Conservation (phyloP, 2,329 filamentous ascomycete species). For the Epichloe sylvatica region DNA sequence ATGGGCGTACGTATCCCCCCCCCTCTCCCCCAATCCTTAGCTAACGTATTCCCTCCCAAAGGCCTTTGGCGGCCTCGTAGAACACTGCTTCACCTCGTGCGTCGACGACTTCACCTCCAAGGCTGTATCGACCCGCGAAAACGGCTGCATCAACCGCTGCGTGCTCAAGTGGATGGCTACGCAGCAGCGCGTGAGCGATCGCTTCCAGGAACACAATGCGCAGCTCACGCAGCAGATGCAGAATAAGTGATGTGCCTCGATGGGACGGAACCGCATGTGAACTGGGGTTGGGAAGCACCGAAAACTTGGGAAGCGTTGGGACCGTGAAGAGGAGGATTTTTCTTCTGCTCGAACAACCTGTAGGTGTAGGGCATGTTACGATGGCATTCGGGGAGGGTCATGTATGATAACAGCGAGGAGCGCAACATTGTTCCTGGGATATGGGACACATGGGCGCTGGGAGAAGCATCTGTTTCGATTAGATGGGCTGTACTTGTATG, state of each 20-base stretch:
- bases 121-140: slow-evolving; percentile 74
- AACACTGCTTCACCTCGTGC: slow-evolving; percentile 92
- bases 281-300: neutral
- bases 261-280: neutral
- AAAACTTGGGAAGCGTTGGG: neutral
- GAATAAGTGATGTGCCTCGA: slow-evolving; percentile 24
- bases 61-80: slow-evolving; percentile 37
- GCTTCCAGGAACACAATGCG: slow-evolving; percentile 64
- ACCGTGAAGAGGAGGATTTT: neutral
- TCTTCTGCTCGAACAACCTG: neutral
- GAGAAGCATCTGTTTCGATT: neutral
- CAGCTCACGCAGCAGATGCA: slow-evolving; percentile 42
- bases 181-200: slow-evolving; percentile 76
- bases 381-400: neutral
- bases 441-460: neutral
- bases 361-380: neutral
- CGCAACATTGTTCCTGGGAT: neutral
- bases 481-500: slow-evolving; percentile 2
- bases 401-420: slow-evolving; percentile 5
- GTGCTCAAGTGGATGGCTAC: slow-evolving; percentile 93
- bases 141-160: slow-evolving; percentile 84
- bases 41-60: slow-evolving; percentile 3
- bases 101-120: slow-evolving; percentile 98
- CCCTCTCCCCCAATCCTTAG: neutral
- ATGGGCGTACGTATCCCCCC: slow-evolving; percentile 59